A percentile compares a stretch with the other conserved stretches of the same genome.
phyloP scores from a whole-genome alignment of 2,329 filamentous ascomycete genomes.

The Trichoderma endophyticum region DNA sequence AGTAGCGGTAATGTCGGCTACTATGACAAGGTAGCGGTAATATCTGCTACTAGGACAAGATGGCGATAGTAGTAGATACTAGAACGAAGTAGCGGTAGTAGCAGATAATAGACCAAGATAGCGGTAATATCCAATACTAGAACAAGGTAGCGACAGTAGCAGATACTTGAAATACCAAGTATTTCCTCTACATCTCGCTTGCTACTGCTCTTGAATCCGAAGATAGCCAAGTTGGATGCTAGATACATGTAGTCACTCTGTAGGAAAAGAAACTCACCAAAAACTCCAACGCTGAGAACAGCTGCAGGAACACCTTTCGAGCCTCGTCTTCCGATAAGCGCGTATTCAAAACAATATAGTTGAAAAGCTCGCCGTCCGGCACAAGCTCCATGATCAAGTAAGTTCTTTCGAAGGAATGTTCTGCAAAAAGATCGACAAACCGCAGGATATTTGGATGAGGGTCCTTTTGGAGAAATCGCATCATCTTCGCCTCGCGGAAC shows the following conservation, averaged over 20 bases:
- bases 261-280: slow-evolving; percentile 55
- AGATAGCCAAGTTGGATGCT: not conserved
- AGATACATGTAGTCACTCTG: not conserved
- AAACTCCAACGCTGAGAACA: slow-evolving; percentile 86
- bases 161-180: not conserved
- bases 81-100: too few relatives aligned
- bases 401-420: slow-evolving; percentile 68
- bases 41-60: not conserved
- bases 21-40: not conserved
- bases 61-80: not conserved
- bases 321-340: slow-evolving; percentile 76
- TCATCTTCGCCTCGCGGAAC: not conserved
- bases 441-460: not conserved
- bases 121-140: not conserved
- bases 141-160: not conserved
- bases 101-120: too few relatives aligned
- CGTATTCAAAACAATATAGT: slow-evolving; percentile 79
- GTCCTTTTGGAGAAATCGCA: not conserved
- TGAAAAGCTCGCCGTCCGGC: slow-evolving; percentile 85
- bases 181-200: not conserved
- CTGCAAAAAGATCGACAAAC: not conserved
- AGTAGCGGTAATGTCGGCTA: not conserved
- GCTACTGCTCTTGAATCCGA: not conserved
- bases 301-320: slow-evolving; percentile 75
- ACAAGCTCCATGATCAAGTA: slow-evolving; percentile 85